Percentiles rank a stretch among this genome's conserved stretches.
These are phyloP conservation scores for Dryadomyces quercivorus DNA, from an alignment of 2,329 filamentous ascomycete species.

Conservation along the genomic window DNA sequence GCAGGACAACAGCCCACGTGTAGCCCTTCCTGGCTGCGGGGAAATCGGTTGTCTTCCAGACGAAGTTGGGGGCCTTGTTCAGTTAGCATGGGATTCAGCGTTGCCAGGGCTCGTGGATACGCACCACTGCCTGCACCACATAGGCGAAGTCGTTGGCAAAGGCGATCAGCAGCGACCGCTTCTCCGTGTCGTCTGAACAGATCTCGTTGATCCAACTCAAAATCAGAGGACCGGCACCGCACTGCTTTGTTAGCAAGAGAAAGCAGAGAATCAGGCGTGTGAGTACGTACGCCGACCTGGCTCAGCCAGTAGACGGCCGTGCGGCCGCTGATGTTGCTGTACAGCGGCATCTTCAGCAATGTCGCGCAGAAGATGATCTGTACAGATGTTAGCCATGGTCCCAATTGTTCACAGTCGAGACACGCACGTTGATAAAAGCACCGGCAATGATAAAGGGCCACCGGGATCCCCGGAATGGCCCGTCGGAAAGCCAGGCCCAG, in stretches of 20 bases:
- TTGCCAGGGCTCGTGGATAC: constrained; percentile 1
- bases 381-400: background rate
- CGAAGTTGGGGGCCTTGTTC: constrained; percentile 23
- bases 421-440: constrained; percentile 21
- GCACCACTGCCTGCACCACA: constrained; percentile 18
- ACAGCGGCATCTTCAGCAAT: constrained; percentile 23
- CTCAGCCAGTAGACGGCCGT: constrained; percentile 26
- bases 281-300: constrained; percentile 18
- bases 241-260: constrained; percentile 7
- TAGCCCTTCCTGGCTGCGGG: constrained; percentile 25
- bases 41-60: constrained; percentile 28
- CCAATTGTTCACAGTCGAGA: background rate
- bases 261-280: background rate
- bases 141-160: constrained; percentile 16
- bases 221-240: constrained; percentile 24
- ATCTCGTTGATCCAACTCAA: constrained; percentile 20
- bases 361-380: constrained; percentile 21
- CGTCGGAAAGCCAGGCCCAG: constrained; percentile 26
- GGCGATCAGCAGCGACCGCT: constrained; percentile 15
- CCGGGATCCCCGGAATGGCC: constrained; percentile 18
- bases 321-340: constrained; percentile 21
- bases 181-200: constrained; percentile 15
- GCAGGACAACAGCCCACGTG: constrained; percentile 21
- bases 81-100: background rate
- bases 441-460: constrained; percentile 27